Base-by-base conservation (phyloP, 1,284 basidiomycete species). In the Leccinum fallax region DNA sequence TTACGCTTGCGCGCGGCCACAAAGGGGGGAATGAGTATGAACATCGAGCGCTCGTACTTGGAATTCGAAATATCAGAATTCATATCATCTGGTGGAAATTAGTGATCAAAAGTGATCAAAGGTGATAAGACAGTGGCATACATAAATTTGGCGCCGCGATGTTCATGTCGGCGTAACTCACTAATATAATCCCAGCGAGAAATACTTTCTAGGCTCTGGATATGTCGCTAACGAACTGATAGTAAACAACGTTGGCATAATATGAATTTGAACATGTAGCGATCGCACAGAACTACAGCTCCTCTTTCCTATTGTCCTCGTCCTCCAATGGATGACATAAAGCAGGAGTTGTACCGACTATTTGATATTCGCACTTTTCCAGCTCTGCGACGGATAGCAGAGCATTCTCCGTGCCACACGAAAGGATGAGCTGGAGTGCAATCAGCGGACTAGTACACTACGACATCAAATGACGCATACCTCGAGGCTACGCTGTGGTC, bases 301-400 rank as follows among this genome's bases (percentile, higher is more conserved):
- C 86, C 60, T 87, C 87, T 69, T 78, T 81, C 60, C 66, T 66
- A 46, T 71, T 73, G 11, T 46, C 43, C 9, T 74, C 73, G 16
- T 74, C 77, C 16, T 82, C 81, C 52, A 85, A 63, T 28, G 93
- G 91, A 74, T 88, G 82, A 76, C 97, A 99, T 38, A 98, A 80
- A 1, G 96, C 96, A 6, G 97, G 97, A 0, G 89, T 88, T 30
- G 92, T 94, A 11, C 87, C 94, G 56, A 88, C 92, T 74, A 97
- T 88, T 70, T 89, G 86, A 74, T 99, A 99, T 77, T 97, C 94
- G 80, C 97, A 99, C 80, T 99, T 99, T 77, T 99, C 96, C 7
- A 94, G 83, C 79, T 99, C 97, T 55, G 86, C 84, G 4, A 99
- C 88, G 2, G 89, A 85, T 13, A 89, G 76, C n/a, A 99, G 76